Percentiles rank a stretch among this genome's conserved stretches.
Conservation (phyloP, 495 filamentous ascomycete species). For the Penicillium nucicola region DNA sequence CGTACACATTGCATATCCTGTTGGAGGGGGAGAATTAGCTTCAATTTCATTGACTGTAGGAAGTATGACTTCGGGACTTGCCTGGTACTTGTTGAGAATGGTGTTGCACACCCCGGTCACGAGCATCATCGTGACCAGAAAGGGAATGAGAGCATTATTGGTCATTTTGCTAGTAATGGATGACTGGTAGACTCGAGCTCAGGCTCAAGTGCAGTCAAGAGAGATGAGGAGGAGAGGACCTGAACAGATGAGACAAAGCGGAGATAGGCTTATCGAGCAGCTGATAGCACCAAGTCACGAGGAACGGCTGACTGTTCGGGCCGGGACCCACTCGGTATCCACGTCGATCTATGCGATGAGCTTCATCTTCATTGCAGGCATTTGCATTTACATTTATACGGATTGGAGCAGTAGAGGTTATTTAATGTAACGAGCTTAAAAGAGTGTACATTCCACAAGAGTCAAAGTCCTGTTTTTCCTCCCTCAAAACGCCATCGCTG, state of each 20-base stretch:
- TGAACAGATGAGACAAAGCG: slow-evolving; percentile 9
- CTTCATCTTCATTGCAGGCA: background rate
- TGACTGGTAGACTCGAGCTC: background rate
- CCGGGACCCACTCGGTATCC: background rate
- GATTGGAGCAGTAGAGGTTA: no score
- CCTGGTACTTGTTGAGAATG: slow-evolving; percentile 93
- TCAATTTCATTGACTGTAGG: background rate
- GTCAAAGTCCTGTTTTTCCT: slow-evolving; percentile 19
- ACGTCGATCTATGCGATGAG: background rate
- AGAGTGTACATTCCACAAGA: background rate
- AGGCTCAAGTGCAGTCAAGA: background rate
- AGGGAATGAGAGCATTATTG: slow-evolving; percentile 63
- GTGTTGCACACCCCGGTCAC: slow-evolving; percentile 93
- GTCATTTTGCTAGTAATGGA: slow-evolving; percentile 39
- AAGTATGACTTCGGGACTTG: slow-evolving; percentile 29
- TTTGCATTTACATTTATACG: no score
- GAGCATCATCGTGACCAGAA: slow-evolving; percentile 92
- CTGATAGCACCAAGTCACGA: slow-evolving; percentile 9
- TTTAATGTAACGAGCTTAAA: no score
- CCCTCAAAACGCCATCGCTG: slow-evolving; percentile 38
- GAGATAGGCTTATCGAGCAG: slow-evolving; percentile 6
- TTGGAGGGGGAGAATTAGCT: background rate
- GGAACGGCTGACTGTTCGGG: slow-evolving; percentile 1
- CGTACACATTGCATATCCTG: slow-evolving; percentile 95
- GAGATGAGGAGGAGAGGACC: slow-evolving; percentile 1